These are phyloP conservation scores for Hanseniaspora vineae DNA, from an alignment of 805 yeast genomes.

Conservation along the genomic window DNA sequence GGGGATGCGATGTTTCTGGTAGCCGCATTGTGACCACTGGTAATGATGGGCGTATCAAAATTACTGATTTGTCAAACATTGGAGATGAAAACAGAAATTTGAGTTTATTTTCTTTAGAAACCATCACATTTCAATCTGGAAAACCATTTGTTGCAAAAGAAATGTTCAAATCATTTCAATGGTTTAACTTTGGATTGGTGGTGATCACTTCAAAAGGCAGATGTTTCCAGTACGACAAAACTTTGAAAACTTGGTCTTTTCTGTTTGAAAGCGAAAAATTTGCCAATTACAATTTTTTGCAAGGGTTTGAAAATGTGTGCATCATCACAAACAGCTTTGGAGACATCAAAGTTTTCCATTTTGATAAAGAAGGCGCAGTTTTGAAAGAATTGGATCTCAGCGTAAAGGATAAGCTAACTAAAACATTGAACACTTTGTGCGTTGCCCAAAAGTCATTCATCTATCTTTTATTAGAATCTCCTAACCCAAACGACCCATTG, in stretches of 20 bases:
- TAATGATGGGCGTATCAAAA: constrained; percentile 73
- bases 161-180: constrained; percentile 46
- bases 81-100: constrained; percentile 14
- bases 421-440: not conserved
- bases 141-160: constrained; percentile 33
- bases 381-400: constrained; percentile 6
- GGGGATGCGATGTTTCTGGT: constrained; percentile 59
- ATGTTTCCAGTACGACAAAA: constrained; percentile 23
- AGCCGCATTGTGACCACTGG: constrained; percentile 59
- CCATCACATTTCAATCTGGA: constrained; percentile 22
- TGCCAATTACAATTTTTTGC: constrained; percentile 30
- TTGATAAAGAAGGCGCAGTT: constrained; percentile 26
- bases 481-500: constrained; percentile 49
- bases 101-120: constrained; percentile 16
- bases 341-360: constrained; percentile 30
- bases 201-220: constrained; percentile 50
- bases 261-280: constrained; percentile 18
- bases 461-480: constrained; percentile 46
- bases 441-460: constrained; percentile 6
- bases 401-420: constrained; percentile 4
- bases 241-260: constrained; percentile 18
- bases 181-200: constrained; percentile 33
- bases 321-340: constrained; percentile 29
- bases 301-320: constrained; percentile 25
- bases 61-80: constrained; percentile 37